Percentiles rank a stretch among this genome's conserved stretches.
These are phyloP conservation scores for Sclerotinia borealis DNA, from an alignment of 2,329 filamentous ascomycete species.

Conservation along the genomic window DNA sequence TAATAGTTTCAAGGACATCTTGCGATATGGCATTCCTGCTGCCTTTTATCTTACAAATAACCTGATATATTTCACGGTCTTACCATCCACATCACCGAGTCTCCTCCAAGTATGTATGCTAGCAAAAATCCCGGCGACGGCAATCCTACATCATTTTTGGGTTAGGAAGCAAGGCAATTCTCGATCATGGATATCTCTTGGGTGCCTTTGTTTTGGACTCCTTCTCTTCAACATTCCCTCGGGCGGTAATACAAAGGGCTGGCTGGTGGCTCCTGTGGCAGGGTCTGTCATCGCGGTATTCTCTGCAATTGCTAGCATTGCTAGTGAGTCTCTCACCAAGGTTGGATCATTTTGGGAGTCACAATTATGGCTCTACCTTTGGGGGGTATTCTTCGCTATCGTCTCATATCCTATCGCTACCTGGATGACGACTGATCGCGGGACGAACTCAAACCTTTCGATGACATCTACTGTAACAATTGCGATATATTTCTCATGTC, in stretches of 20 bases:
- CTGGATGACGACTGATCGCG: background rate
- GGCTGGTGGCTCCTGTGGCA: constrained; percentile 21
- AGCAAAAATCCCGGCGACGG: constrained; percentile 21
- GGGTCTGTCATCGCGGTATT: constrained; percentile 20
- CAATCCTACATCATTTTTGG: constrained; percentile 23
- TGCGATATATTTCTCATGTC: constrained; percentile 3
- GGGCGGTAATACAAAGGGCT: constrained; percentile 7
- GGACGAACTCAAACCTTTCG: background rate
- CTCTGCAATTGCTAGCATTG: constrained; percentile 22
- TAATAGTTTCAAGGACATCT: constrained; percentile 12
- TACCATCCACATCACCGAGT: constrained; percentile 20
- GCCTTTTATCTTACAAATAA: constrained; percentile 22
- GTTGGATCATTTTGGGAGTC: constrained; percentile 22
- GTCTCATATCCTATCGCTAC: constrained; percentile 9
- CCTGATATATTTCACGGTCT: constrained; percentile 23
- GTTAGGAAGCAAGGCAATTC: constrained; percentile 19
- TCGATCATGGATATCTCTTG: constrained; percentile 20
- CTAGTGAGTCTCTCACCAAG: constrained; percentile 22
- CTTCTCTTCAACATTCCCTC: constrained; percentile 19
- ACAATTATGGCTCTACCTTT: constrained; percentile 20
- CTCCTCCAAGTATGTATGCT: constrained; percentile 24
- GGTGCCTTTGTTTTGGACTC: constrained; percentile 19
- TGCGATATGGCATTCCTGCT: constrained; percentile 21
- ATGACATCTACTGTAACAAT: background rate
- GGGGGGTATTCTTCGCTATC: constrained; percentile 18